Evolutionary conservation across 2,329 filamentous ascomycete species (phyloP).

Genomic region (Colletotrichum aenigma): DNA sequence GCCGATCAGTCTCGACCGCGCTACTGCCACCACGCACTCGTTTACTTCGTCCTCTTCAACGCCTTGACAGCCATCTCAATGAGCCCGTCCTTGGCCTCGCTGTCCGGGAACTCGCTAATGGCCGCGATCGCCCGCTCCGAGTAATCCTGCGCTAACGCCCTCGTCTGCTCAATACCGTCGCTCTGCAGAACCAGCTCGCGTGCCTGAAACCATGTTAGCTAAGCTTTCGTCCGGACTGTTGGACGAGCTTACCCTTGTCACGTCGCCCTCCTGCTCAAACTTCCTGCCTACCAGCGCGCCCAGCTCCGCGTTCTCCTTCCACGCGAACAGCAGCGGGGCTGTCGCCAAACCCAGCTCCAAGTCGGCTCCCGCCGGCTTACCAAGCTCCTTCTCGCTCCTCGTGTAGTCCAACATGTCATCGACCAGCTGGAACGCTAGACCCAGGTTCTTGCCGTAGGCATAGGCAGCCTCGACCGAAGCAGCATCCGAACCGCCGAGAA

Average conservation of each 20-base stretch:
- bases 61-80: slow-evolving; percentile 95
- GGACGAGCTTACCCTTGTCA: slow-evolving; percentile 68
- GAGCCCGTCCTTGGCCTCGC: slow-evolving; percentile 89
- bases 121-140: slow-evolving; percentile 85
- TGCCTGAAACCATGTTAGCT: slow-evolving; percentile 61
- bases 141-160: slow-evolving; percentile 88
- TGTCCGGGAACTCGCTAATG: slow-evolving; percentile 86
- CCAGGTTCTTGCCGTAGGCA: slow-evolving; percentile 89
- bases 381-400: slow-evolving; percentile 79
- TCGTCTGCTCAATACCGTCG: slow-evolving; percentile 89
- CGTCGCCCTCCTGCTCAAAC: slow-evolving; percentile 84
- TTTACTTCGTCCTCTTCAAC: slow-evolving; percentile 82
- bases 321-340: slow-evolving; percentile 92
- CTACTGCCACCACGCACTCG: not conserved
- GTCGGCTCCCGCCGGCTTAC: slow-evolving; percentile 94
- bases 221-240: not conserved
- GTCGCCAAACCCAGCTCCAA: slow-evolving; percentile 92
- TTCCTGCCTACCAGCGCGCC: slow-evolving; percentile 90
- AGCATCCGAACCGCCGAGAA: slow-evolving; percentile 78
- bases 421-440: slow-evolving; percentile 94
- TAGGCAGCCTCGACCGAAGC: slow-evolving; percentile 92
- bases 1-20: not conserved
- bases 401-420: slow-evolving; percentile 99
- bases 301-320: slow-evolving; percentile 85
- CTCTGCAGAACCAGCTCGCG: slow-evolving; percentile 82